Base-by-base conservation (phyloP, 768 basidiomycete genomes). In the Rhodotorula sphaerocarpa region DNA sequence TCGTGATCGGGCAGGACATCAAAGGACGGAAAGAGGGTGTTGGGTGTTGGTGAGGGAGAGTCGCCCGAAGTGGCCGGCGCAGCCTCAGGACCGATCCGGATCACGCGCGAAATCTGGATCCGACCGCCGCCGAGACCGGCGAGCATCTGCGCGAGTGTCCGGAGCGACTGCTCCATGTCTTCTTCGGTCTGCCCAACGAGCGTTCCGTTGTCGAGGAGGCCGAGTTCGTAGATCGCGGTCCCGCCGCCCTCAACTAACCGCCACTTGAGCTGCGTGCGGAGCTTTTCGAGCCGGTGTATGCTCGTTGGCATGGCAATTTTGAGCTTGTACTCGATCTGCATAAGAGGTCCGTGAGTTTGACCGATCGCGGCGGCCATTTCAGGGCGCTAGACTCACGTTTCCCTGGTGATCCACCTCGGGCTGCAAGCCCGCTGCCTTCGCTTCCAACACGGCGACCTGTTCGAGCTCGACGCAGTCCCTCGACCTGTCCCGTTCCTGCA, bases 221-320 rank as follows among this genome's bases (percentile, higher is more conserved):
- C 79, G 39, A 79, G 71, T 69, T 90, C 88, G 65, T 90, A 90
- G 73, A 87, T 85, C 0, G 88, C 88, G 71, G 85, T 83, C 1
- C 87, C 87, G 3, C 85, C 83, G 21, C 89, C 89, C 73, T 90
- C 86, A 51, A 87, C 81, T 14, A 91, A 80, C 4, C 92, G 82
- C 91, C 93, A 96, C 73, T 93, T 91, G 75, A 95, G 83, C 76
- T 96, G 92, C 0, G 92, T 96, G 58, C 90, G 87, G 27, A 97
- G 85, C 41, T 75, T 63, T 53, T 77, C 76, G 66, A 79, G 77
- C 23, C 78, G 72, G 48, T 77, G 74, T 1, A 73, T 67, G 21
- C 54, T 48, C 7, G 54, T 52, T 23, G 65, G 61, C 7, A 12
- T 16, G 7, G 33, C 36, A 12, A 70, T 57, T 39, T 61, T 63